Evolutionary conservation across 371 early-diverging fungal species (phyloP).

Genomic region (Haplosporangium sp.): DNA sequence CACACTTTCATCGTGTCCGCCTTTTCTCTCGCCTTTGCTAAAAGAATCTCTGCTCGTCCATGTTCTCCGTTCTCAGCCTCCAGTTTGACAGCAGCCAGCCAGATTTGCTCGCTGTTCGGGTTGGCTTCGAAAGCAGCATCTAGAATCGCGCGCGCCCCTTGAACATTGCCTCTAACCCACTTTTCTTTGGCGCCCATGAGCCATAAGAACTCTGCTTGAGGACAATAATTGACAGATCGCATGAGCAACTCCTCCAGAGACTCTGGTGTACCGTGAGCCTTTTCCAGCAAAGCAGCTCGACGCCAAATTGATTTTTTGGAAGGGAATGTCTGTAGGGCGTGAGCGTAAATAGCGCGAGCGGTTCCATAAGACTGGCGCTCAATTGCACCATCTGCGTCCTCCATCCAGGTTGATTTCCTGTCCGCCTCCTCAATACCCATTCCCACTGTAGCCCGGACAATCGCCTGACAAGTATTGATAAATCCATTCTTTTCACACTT

Average conservation of each 20-base stretch:
- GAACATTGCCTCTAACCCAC: conserved; percentile 90
- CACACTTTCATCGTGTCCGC: conserved; percentile 83
- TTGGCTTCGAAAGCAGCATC: conserved; percentile 92
- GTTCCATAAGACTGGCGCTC: conserved; percentile 76
- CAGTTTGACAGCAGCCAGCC: conserved; percentile 96
- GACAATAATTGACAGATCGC: conserved; percentile 90
- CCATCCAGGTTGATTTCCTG: conserved; percentile 85
- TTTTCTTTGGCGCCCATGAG: conserved; percentile 96
- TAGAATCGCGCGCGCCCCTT: conserved; percentile 88
- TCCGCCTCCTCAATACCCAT: conserved; percentile 88
- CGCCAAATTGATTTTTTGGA: conserved; percentile 87
- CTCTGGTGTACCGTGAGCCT: conserved; percentile 82
- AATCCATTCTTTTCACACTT: conserved; percentile 85
- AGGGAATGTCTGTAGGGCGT: conserved; percentile 84
- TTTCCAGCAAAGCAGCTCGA: conserved; percentile 90
- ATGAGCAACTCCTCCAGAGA: conserved; percentile 83
- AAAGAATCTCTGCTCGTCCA: conserved; percentile 80
- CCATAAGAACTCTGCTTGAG: conserved; percentile 95
- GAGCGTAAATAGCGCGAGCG: conserved; percentile 90
- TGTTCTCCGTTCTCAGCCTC: conserved; percentile 90
- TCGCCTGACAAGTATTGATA: conserved; percentile 83
- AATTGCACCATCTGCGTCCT: conserved; percentile 87
- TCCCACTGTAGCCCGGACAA: conserved; percentile 83
- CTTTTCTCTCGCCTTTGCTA: conserved; percentile 81
- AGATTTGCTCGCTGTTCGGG: conserved; percentile 91